phyloP scores from a whole-genome alignment of 2,329 filamentous ascomycete species.

The Epichloe baconii region DNA sequence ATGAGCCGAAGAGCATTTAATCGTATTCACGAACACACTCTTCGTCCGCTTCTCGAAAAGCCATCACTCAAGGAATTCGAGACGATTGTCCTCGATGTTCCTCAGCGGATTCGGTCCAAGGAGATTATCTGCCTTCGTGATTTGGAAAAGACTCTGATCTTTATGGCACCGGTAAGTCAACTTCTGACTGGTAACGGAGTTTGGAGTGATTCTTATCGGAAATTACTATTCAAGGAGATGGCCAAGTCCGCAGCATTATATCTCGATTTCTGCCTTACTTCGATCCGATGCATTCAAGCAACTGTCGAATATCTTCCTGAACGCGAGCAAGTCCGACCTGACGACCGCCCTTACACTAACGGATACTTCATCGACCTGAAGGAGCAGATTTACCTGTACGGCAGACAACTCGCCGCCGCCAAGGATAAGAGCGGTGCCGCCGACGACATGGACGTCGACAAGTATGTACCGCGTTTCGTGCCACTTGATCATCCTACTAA shows the following conservation, averaged over 20 bases:
- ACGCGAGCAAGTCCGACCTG: constrained; percentile 69
- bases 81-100: constrained; percentile 64
- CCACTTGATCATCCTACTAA: constrained; percentile 18
- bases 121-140: constrained; percentile 86
- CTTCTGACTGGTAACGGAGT: constrained; percentile 39
- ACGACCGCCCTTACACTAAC: constrained; percentile 85
- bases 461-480: constrained; percentile 32
- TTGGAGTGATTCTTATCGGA: constrained; percentile 56
- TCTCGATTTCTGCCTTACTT: constrained; percentile 79
- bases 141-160: constrained; percentile 84
- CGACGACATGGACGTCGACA: constrained; percentile 44
- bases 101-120: constrained; percentile 66
- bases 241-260: constrained; percentile 59
- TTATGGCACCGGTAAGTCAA: constrained; percentile 84
- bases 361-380: constrained; percentile 95
- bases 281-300: constrained; percentile 79
- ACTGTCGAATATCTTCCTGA: constrained; percentile 78
- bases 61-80: constrained; percentile 66
- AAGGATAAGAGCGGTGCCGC: constrained; percentile 52
- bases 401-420: constrained; percentile 64
- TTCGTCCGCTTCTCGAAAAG: constrained; percentile 66
- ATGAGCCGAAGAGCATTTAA: constrained; percentile 58
- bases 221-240: constrained; percentile 63
- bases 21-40: constrained; percentile 67
- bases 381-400: constrained; percentile 86